A percentile compares a stretch with the other conserved stretches of the same genome.
Conservation (phyloP, 139 green algal species). For the Chlamydomonas incerta region DNA sequence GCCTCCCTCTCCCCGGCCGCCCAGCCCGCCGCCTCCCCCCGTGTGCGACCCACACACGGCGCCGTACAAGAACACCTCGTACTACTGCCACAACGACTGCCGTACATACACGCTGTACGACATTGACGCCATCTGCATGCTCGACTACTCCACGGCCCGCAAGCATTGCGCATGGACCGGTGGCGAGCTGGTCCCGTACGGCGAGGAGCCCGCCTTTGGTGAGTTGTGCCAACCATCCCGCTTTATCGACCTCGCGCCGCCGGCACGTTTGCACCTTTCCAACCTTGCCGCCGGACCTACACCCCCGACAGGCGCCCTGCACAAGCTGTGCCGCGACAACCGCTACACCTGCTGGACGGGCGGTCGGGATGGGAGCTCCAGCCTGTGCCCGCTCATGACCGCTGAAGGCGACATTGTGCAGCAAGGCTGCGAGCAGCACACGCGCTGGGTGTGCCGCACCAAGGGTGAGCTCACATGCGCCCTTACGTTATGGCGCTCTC, state of each 20-base stretch:
- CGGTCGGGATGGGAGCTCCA: neutral
- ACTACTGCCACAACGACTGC: neutral
- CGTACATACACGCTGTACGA: neutral
- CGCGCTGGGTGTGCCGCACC: conserved; percentile 15
- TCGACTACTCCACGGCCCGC: neutral
- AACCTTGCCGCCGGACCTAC: no score
- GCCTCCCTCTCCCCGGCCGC: neutral
- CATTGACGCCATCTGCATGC: neutral
- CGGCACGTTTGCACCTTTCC: no score
- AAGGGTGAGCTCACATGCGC: neutral
- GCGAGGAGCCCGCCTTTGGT: neutral
- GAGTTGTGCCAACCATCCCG: no score
- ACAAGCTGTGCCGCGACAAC: neutral
- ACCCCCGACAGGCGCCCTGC: conserved; percentile 2
- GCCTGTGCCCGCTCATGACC: neutral
- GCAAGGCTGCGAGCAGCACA: neutral
- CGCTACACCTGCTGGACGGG: conserved; percentile 12
- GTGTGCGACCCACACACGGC: neutral
- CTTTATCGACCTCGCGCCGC: no score
- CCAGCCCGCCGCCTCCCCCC: neutral
- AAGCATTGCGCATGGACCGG: neutral
- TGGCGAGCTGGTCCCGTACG: neutral
- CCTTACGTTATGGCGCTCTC: neutral
- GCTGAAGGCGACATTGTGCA: neutral
- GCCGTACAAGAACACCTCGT: neutral